Percentiles rank a stretch among this genome's conserved stretches.
Evolutionary conservation across 768 basidiomycete species (phyloP).

Genomic region (Mycena belliarum): DNA sequence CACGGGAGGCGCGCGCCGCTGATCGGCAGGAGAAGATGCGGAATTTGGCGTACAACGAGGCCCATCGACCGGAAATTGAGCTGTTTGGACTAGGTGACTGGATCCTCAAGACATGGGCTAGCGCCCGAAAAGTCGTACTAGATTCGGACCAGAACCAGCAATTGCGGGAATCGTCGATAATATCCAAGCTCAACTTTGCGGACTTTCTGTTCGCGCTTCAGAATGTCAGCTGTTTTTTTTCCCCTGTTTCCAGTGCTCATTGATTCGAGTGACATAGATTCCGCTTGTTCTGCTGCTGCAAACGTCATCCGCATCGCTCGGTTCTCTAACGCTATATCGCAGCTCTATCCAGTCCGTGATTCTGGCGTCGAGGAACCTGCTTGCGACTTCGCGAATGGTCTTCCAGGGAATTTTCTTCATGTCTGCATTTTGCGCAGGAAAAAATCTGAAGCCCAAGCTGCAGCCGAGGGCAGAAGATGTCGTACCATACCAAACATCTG

Average conservation of each 20-base stretch:
- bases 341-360: constrained; percentile 74
- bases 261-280: constrained; percentile 49
- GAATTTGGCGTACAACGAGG: constrained; percentile 71
- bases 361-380: constrained; percentile 60
- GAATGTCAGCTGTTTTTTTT: constrained; percentile 53
- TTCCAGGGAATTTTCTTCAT: constrained; percentile 86
- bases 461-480: constrained; percentile 59
- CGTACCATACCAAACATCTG: constrained; percentile 46
- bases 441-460: constrained; percentile 66
- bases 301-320: constrained; percentile 72
- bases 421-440: constrained; percentile 82
- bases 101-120: constrained; percentile 79
- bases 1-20: constrained; percentile 61
- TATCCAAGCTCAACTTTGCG: constrained; percentile 61
- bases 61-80: constrained; percentile 77
- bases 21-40: constrained; percentile 77
- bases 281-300: constrained; percentile 75
- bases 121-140: constrained; percentile 58
- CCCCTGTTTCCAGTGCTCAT: constrained; percentile 20
- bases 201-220: constrained; percentile 67
- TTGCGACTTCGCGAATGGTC: constrained; percentile 68
- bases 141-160: constrained; percentile 52
- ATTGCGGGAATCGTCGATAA: constrained; percentile 45
- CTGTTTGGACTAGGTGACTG: constrained; percentile 84
- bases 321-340: constrained; percentile 81